Evolutionary conservation across 371 early-diverging fungal species (phyloP).

Genomic region (Mucor racemosus): DNA sequence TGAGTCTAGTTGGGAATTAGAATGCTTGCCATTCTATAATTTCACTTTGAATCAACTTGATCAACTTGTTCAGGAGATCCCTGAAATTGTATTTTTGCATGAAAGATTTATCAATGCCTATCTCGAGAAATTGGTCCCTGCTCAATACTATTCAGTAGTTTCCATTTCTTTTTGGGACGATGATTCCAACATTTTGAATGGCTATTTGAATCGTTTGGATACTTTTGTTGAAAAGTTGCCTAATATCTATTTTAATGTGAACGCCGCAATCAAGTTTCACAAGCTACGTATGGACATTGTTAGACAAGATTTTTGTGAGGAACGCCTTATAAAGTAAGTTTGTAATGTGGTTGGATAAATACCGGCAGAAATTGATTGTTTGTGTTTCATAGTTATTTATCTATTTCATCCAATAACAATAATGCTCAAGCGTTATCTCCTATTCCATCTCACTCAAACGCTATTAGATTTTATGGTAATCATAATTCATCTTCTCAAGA

Average conservation of each 20-base stretch:
- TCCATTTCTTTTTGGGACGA: constrained; percentile 36
- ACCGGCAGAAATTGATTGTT: background rate
- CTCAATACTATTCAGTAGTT: constrained; percentile 4
- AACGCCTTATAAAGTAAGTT: constrained; percentile 30
- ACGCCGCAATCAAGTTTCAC: constrained; percentile 26
- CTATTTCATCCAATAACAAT: background rate
- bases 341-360: too few species aligned
- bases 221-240: constrained; percentile 30
- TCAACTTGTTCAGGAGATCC: constrained; percentile 11
- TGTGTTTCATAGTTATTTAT: background rate
- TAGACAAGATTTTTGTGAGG: constrained; percentile 26
- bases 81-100: constrained; percentile 18
- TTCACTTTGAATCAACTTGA: constrained; percentile 30
- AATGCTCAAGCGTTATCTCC: background rate
- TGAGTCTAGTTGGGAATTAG: background rate
- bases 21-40: constrained; percentile 8
- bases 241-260: constrained; percentile 20
- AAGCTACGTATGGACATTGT: constrained; percentile 31
- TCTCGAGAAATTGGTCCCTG: constrained; percentile 30
- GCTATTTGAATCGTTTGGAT: constrained; percentile 25
- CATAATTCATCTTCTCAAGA: background rate
- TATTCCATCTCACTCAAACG: constrained; percentile 1
- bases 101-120: constrained; percentile 22
- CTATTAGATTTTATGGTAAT: background rate
- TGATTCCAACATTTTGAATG: constrained; percentile 13